These are phyloP conservation scores for Podochytrium sp. DNA, from an alignment of 192 early-diverging fungal species.

Conservation along the genomic window DNA sequence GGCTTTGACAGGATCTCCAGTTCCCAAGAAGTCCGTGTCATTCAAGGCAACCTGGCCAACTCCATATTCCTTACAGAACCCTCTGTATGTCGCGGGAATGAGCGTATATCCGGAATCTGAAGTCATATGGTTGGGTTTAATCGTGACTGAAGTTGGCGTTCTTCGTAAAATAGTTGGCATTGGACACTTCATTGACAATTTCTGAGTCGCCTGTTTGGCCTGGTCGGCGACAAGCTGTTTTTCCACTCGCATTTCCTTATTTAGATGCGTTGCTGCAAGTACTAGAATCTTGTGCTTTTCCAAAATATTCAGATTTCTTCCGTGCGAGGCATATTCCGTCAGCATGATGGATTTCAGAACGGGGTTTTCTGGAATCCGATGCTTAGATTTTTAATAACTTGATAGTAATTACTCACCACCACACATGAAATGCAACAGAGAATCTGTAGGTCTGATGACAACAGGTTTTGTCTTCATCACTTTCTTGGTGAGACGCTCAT, in stretches of 20 bases:
- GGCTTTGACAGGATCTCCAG: slow-evolving; percentile 25
- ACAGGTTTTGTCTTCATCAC: not conserved
- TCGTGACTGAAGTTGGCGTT: slow-evolving; percentile 44
- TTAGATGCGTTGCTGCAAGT: slow-evolving; percentile 17
- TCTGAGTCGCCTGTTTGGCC: not conserved
- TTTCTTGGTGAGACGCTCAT: slow-evolving; percentile 43
- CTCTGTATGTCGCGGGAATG: slow-evolving; percentile 34
- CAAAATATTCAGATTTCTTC: slow-evolving; percentile 28
- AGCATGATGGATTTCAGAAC: slow-evolving; percentile 31
- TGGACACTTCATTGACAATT: slow-evolving; percentile 36
- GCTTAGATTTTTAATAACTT: not conserved
- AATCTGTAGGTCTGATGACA: slow-evolving; percentile 6
- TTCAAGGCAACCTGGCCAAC: slow-evolving; percentile 31
- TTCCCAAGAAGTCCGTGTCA: slow-evolving; percentile 40
- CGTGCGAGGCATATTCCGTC: slow-evolving; percentile 23
- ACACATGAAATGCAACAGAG: slow-evolving; percentile 20
- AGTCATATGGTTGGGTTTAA: slow-evolving; percentile 35
- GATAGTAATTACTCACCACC: slow-evolving; percentile 21
- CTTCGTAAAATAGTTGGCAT: slow-evolving; percentile 40
- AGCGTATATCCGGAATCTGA: slow-evolving; percentile 22
- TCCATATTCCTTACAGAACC: slow-evolving; percentile 33
- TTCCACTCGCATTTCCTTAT: slow-evolving; percentile 25
- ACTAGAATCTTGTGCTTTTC: slow-evolving; percentile 21
- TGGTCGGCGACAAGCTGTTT: slow-evolving; percentile 18
- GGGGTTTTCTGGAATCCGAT: slow-evolving; percentile 34